A percentile compares a stretch with the other conserved stretches of the same genome.
These are phyloP conservation scores for Backusella liffmaniae DNA, from an alignment of 192 early-diverging fungal species.

Conservation along the genomic window DNA sequence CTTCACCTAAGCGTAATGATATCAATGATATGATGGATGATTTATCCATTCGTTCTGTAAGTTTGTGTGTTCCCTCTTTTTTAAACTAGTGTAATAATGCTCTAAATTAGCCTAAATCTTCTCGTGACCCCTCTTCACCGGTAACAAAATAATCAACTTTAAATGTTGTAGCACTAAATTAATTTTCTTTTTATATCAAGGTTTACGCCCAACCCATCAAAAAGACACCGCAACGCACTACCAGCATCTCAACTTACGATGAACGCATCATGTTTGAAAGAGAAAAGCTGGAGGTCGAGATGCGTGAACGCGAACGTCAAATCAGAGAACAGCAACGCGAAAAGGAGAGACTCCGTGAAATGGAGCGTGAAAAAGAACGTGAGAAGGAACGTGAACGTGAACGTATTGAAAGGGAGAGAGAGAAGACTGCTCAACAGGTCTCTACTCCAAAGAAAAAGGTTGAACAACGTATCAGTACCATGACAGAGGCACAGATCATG, in stretches of 20 bases:
- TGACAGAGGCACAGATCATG: constrained; percentile 97
- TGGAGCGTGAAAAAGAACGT: constrained; percentile 25
- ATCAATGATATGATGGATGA: constrained; percentile 39
- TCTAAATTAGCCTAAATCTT: neutral
- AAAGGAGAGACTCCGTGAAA: constrained; percentile 7
- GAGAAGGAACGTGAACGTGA: constrained; percentile 29
- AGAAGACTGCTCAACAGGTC: constrained; percentile 31
- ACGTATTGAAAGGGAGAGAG: constrained; percentile 21
- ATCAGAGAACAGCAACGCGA: constrained; percentile 18
- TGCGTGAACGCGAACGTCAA: constrained; percentile 13
- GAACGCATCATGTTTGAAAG: constrained; percentile 22
- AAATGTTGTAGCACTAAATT: neutral
- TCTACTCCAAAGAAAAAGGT: constrained; percentile 60
- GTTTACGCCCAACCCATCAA: neutral
- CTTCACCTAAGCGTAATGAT: constrained; percentile 5
- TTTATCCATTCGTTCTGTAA: constrained; percentile 18
- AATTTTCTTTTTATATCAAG: neutral
- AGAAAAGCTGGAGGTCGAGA: constrained; percentile 14
- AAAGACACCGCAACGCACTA: neutral
- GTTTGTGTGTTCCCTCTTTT: neutral
- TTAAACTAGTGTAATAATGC: neutral
- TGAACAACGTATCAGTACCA: constrained; percentile 80
- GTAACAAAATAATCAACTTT: neutral
- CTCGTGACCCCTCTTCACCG: neutral
- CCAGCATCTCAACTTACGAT: constrained; percentile 14